Evolutionary conservation across 306 rosid genomes (phyloP).

Genomic region (Crataegus laevigata): DNA sequence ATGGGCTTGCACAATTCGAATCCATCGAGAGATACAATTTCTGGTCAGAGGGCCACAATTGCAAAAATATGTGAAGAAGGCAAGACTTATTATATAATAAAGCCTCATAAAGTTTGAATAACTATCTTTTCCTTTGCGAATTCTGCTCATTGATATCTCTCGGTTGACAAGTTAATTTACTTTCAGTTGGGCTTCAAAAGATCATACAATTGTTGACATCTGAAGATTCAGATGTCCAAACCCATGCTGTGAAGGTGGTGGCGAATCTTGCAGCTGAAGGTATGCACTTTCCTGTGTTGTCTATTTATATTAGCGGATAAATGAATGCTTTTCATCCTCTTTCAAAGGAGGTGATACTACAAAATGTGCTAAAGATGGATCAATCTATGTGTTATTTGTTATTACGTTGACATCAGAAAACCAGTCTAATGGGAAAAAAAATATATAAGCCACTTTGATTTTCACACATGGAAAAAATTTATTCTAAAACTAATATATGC

Average conservation of each 20-base stretch:
- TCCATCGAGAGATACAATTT: conserved; percentile 34
- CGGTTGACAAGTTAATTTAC: conserved; percentile 13
- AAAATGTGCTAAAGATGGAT: not conserved
- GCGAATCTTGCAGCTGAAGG: conserved; percentile 88
- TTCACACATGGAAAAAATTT: not conserved
- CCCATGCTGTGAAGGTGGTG: conserved; percentile 68
- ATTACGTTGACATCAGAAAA: not conserved
- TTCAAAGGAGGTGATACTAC: not conserved
- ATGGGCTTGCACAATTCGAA: conserved; percentile 22
- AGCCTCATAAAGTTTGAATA: not conserved
- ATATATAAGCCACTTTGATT: not conserved
- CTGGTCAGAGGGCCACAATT: conserved; percentile 52
- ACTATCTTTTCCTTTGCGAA: not conserved
- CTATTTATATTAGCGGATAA: not conserved
- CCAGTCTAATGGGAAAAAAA: not conserved
- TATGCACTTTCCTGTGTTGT: conserved; percentile 15
- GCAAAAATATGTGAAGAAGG: conserved; percentile 74
- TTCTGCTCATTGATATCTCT: conserved; percentile 3
- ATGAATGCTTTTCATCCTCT: not conserved
- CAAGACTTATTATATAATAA: conserved; percentile 17
- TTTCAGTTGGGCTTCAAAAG: conserved; percentile 61
- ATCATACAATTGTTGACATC: conserved; percentile 53
- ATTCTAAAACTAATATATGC: not conserved
- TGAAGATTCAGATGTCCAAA: conserved; percentile 48
- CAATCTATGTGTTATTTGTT: not conserved